Evolutionary conservation across 345 rosid species (phyloP), one percentile per base, ranked within the genome.

Genomic region (Hypericum perforatum): DNA sequence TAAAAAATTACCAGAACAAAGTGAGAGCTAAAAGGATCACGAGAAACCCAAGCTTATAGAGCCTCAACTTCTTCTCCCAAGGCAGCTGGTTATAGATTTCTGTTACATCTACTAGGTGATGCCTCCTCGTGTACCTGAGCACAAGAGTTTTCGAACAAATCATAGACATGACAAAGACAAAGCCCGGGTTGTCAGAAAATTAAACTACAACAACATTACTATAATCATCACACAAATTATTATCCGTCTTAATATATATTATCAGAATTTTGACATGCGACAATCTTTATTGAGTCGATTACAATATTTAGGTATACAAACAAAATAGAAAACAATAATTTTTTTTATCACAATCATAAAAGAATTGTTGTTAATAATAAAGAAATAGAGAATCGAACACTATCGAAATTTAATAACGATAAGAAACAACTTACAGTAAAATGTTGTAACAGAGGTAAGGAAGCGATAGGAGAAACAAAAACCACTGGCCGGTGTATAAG

Each of bases 401-500:
- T 1, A 2, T 6, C 1, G 54, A 37, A 43, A 13, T 8, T 13
- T 4, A 47, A 22, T 8, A 39, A 45, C n/a, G n/a, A n/a, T n/a
- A n/a, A n/a, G n/a, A 39, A 6, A 41, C 41, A 22, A 78, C 77
- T 67, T 68, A 78, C 83, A 57, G 11, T 50, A 56, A 62, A 48
- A 60, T 32, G 61, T 73, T 70, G 54, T 50, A 63, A 53, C 50
- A 63, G 4, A 73, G 71, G 59, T 70, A 65, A 3, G 84, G 84
- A 5, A 73, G 64, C 8, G 69, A 73, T 60, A 70, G 32, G 15
- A 72, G 55, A 22, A 59, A 63, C 57, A 73, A 48, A 37, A 73
- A 65, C 80, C 84, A 78, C 39, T 63, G 75, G 32, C 78, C 78
- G 4, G 73, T 63, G 10, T 70, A 22, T 29, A 75, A 64, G 53